A percentile compares a stretch with the other conserved stretches of the same genome.
These are phyloP conservation scores for Alternaria novae-zelandiae DNA, from an alignment of 2,329 filamentous ascomycete genomes.

Conservation along the genomic window DNA sequence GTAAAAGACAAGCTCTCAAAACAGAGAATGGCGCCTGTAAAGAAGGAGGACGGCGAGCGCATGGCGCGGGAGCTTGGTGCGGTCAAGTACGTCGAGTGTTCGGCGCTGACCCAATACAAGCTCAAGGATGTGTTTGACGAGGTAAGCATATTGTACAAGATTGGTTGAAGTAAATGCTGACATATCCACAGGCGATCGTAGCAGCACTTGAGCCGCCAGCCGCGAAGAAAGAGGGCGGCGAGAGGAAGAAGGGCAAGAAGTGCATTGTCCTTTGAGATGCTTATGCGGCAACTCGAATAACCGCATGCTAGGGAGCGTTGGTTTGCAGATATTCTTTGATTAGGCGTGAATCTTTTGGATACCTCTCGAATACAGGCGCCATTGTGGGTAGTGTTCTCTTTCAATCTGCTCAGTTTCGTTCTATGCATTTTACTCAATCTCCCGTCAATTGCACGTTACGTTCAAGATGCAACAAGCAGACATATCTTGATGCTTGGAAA, in stretches of 20 bases:
- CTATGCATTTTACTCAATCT: neutral
- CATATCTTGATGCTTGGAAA: neutral
- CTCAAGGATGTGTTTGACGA: slow-evolving; percentile 99
- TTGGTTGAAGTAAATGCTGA: slow-evolving; percentile 11
- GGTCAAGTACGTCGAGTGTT: slow-evolving; percentile 99
- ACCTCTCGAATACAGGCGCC: slow-evolving; percentile 49
- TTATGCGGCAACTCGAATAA: slow-evolving; percentile 5
- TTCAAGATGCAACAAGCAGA: neutral
- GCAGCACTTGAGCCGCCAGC: slow-evolving; percentile 88
- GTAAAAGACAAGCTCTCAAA: slow-evolving; percentile 91
- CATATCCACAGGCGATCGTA: slow-evolving; percentile 77
- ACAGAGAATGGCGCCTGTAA: slow-evolving; percentile 94
- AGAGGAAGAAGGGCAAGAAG: slow-evolving; percentile 44
- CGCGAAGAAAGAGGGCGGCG: slow-evolving; percentile 67
- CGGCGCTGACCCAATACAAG: slow-evolving; percentile 96
- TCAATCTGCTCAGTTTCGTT: slow-evolving; percentile 28
- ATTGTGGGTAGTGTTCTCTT: slow-evolving; percentile 49
- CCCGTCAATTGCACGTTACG: slow-evolving; percentile 3
- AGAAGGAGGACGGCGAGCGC: slow-evolving; percentile 88
- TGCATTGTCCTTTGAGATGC: slow-evolving; percentile 46
- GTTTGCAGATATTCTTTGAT: slow-evolving; percentile 40
- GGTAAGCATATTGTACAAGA: slow-evolving; percentile 61
- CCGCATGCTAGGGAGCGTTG: slow-evolving; percentile 28
- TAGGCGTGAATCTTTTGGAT: slow-evolving; percentile 48
- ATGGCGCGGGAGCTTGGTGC: slow-evolving; percentile 98